Evolutionary conservation across 2,329 filamentous ascomycete genomes (phyloP).

Genomic region (Colletotrichum tropicicola): DNA sequence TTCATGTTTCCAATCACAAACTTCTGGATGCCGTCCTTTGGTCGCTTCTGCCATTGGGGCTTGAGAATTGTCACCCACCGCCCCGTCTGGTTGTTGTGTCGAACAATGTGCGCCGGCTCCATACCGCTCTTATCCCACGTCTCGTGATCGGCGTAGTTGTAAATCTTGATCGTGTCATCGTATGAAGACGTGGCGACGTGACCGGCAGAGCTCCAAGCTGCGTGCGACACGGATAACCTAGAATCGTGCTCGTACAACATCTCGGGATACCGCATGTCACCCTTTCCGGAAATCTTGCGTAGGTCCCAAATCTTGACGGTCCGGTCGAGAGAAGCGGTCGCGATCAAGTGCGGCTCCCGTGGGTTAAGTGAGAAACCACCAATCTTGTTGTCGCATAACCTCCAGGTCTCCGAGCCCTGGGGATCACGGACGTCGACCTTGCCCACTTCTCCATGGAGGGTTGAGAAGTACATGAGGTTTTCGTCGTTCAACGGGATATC

Average conservation of each 20-base stretch:
- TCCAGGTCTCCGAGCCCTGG: slow-evolving; percentile 71
- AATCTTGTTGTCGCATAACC: slow-evolving; percentile 90
- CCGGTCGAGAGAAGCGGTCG: slow-evolving; percentile 89
- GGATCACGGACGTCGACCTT: slow-evolving; percentile 79
- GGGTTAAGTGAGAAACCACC: slow-evolving; percentile 92
- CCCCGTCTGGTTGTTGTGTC: slow-evolving; percentile 95
- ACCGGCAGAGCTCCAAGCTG: slow-evolving; percentile 85
- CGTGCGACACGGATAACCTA: slow-evolving; percentile 88
- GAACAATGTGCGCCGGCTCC: slow-evolving; percentile 73
- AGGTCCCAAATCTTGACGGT: slow-evolving; percentile 94
- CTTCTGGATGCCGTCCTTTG: slow-evolving; percentile 81
- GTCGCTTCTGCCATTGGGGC: slow-evolving; percentile 88
- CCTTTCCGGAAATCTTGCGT: slow-evolving; percentile 76
- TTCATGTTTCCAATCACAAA: slow-evolving; percentile 98
- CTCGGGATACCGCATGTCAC: slow-evolving; percentile 67
- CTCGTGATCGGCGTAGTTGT: slow-evolving; percentile 74
- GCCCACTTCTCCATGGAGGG: slow-evolving; percentile 81
- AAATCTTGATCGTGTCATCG: slow-evolving; percentile 94
- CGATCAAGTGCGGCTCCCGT: slow-evolving; percentile 79
- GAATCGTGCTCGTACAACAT: slow-evolving; percentile 85
- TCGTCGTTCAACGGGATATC: slow-evolving; percentile 79
- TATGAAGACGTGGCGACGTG: slow-evolving; percentile 93
- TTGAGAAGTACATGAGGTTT: slow-evolving; percentile 86
- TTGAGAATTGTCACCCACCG: slow-evolving; percentile 87
- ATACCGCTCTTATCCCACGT: slow-evolving; percentile 71